A percentile compares a stretch with the other conserved stretches of the same genome.
These are phyloP conservation scores for sweet orange (Citrus sinensis) DNA, from an alignment of 345 rosid species.

Conservation along the genomic window DVS_A1.0 CM039164.1:23097501-23098000, in stretches of 20 bases:
- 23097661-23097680: neutral
- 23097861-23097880: neutral
- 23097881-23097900: neutral
- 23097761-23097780: constrained; percentile 97
- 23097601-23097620: neutral
- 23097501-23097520: constrained; percentile 99
- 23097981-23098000: neutral
- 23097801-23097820: neutral
- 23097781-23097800: constrained; percentile 12
- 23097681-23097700: constrained; percentile 1
- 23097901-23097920: neutral
- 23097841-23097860: neutral
- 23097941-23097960: neutral
- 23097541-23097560: constrained; percentile 87
- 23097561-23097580: constrained; percentile 94
- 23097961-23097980: neutral
- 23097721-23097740: constrained; percentile 95
- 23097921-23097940: neutral
- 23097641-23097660: neutral
- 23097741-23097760: constrained; percentile 75
- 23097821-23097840: neutral
- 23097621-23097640: neutral
- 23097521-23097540: constrained; percentile 91
- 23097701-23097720: constrained; percentile 66
- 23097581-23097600: constrained; percentile 33